phyloP scores from a whole-genome alignment of 177 flowering plant species.

The Tripterygium wilfordii region DNA sequence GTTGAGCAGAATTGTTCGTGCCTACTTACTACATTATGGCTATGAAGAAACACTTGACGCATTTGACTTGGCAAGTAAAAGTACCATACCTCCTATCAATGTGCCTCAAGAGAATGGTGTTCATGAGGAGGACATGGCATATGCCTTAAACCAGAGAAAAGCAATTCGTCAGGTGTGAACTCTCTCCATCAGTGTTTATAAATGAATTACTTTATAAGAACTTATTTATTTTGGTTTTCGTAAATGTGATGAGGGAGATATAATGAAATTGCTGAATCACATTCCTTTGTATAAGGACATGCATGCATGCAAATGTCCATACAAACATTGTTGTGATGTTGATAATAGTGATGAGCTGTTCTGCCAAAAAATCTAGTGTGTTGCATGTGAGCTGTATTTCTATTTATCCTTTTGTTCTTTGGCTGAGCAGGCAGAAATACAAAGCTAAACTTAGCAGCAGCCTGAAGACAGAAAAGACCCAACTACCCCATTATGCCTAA shows the following conservation, averaged over 20 bases:
- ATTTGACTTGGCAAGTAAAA: constrained; percentile 68
- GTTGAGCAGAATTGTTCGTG: constrained; percentile 72
- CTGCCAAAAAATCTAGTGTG: too few relatives aligned
- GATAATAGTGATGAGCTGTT: too few relatives aligned
- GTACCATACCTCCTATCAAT: constrained; percentile 54
- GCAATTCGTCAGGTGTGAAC: constrained; percentile 69
- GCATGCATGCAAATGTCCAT: too few relatives aligned
- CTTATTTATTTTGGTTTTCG: background rate
- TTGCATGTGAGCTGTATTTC: too few relatives aligned
- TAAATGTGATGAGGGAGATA: background rate
- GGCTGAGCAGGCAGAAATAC: too few relatives aligned
- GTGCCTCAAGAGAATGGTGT: constrained; percentile 57
- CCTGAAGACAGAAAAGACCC: too few relatives aligned
- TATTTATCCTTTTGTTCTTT: too few relatives aligned
- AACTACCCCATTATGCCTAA: too few relatives aligned
- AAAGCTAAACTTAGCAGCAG: too few relatives aligned
- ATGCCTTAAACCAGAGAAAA: constrained; percentile 69
- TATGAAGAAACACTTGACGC: constrained; percentile 84
- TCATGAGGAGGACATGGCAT: constrained; percentile 41
- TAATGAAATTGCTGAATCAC: too few relatives aligned
- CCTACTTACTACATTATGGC: constrained; percentile 90
- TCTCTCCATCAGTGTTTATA: background rate
- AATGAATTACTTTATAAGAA: background rate
- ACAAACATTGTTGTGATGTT: too few relatives aligned
- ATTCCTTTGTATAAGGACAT: too few relatives aligned